Base-by-base conservation (phyloP, 164 flowering plant genomes). In the Chimonanthus salicifolius region DNA sequence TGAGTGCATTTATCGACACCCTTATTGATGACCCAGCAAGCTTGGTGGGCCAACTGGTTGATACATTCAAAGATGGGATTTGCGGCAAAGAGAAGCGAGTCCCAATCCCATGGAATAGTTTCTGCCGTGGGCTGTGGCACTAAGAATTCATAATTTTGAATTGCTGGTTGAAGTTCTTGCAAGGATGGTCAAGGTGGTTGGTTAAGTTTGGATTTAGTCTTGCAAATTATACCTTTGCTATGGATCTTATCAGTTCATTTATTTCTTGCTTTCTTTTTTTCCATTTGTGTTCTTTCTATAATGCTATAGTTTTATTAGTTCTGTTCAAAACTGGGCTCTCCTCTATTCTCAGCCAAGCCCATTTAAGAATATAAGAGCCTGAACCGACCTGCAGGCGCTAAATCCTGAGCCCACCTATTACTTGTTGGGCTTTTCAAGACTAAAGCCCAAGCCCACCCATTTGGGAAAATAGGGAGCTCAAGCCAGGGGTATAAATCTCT, bases 21-120 rank as follows among this genome's bases (percentile, higher is more conserved):
- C 76, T 92, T 47, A 77, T 84, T 49, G 92, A 90, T 63, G 97
- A 92, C 72, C 92, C 95, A 0, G 75, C 80, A n/a, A 83, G 87
- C 75, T 84, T 92, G 78, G 90, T 92, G 0, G 92, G 82, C n/a
- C 97, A 92, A 75, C 87, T 92, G 43, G 72, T 82, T 0, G 85
- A 92, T 58, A 69, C 91, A 0, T 92, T 92, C 73, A 71, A 72
- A 48, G 92, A 87, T 58, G 74, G 82, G 71, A 81, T 90, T 48
- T 79, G 77, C 71, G 78, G 75, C 51, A 80, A 87, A 67, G 80
- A 73, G 50, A 78, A 77, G 67, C 77, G 70, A n/a, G 60, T 54
- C 16, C 58, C 48, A 6, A 6, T 44, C 68, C 72, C 67, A 44
- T 49, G 67, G 48, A 71, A 58, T n/a, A 84, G 84, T 9, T 87